phyloP scores from a whole-genome alignment of 495 filamentous ascomycete species.

The Delitschia confertaspora region DNA sequence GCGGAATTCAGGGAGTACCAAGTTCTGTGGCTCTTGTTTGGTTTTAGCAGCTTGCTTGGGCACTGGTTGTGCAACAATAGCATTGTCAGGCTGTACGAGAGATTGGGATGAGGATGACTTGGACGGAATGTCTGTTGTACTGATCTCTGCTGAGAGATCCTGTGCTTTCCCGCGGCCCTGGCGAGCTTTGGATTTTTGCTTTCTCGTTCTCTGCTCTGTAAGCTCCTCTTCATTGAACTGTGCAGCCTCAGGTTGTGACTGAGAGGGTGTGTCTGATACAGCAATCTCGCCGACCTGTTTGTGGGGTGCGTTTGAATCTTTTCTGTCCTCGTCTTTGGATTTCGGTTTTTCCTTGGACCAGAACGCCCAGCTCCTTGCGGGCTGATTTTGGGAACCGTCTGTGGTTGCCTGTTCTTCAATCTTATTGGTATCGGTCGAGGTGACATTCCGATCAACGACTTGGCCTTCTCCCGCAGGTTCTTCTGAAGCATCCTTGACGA shows the following conservation, averaged over 20 bases:
- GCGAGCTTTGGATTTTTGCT: conserved; percentile 3
- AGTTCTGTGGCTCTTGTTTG: conserved; percentile 25
- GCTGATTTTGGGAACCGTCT: conserved; percentile 39
- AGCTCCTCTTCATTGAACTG: conserved; percentile 40
- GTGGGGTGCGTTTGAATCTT: conserved; percentile 41
- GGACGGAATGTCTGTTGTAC: conserved; percentile 19
- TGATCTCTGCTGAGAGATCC: conserved; percentile 6
- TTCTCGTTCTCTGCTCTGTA: neutral
- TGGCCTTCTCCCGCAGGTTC: neutral
- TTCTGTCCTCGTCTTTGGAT: conserved; percentile 31
- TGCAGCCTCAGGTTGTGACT: conserved; percentile 53
- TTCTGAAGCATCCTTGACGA: too few species aligned
- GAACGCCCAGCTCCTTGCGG: conserved; percentile 81
- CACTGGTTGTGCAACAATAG: conserved; percentile 10
- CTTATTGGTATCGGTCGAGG: neutral
- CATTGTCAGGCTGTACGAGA: conserved; percentile 11
- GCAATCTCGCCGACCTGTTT: conserved; percentile 55
- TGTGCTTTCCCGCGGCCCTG: conserved; percentile 14
- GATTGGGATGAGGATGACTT: conserved; percentile 9
- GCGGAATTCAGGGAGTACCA: conserved; percentile 32
- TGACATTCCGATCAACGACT: neutral
- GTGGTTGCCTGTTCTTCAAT: conserved; percentile 11
- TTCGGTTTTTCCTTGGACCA: conserved; percentile 63
- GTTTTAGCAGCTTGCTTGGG: conserved; percentile 9
- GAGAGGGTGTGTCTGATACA: conserved; percentile 57